Evolutionary conservation across 2,329 filamentous ascomycete species (phyloP).

Genomic region (Fusarium paranaense): DNA sequence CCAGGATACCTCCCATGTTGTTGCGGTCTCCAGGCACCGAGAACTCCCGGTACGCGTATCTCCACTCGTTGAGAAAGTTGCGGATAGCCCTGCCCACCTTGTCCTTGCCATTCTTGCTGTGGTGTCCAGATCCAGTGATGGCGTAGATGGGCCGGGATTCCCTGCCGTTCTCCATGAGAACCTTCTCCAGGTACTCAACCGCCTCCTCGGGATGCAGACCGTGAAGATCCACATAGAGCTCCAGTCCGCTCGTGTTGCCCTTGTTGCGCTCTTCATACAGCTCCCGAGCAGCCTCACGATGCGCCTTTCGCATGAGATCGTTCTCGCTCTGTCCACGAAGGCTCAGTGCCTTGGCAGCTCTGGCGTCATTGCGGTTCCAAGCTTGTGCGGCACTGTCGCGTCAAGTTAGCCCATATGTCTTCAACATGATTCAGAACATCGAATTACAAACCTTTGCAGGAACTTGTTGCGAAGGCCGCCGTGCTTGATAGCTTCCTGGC

Average conservation of each 20-base stretch:
- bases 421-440: background rate
- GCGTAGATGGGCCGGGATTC: conserved; percentile 86
- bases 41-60: conserved; percentile 96
- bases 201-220: conserved; percentile 99
- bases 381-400: conserved; percentile 85
- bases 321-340: conserved; percentile 97
- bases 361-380: conserved; percentile 97
- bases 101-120: conserved; percentile 98
- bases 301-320: conserved; percentile 95
- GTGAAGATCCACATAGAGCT: conserved; percentile 95
- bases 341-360: conserved; percentile 93
- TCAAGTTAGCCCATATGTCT: conserved; percentile 5
- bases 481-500: conserved; percentile 96
- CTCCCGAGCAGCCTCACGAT: conserved; percentile 90
- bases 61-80: conserved; percentile 92
- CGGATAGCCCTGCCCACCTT: conserved; percentile 96
- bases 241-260: conserved; percentile 67
- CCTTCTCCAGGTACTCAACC: conserved; percentile 90
- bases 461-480: conserved; percentile 97
- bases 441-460: conserved; percentile 78
- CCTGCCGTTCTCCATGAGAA: conserved; percentile 83
- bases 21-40: conserved; percentile 93
- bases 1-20: conserved; percentile 81
- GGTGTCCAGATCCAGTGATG: conserved; percentile 96
- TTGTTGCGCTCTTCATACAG: conserved; percentile 95